phyloP scores from a whole-genome alignment of 306 rosid species.

The Quercus alba region DNA sequence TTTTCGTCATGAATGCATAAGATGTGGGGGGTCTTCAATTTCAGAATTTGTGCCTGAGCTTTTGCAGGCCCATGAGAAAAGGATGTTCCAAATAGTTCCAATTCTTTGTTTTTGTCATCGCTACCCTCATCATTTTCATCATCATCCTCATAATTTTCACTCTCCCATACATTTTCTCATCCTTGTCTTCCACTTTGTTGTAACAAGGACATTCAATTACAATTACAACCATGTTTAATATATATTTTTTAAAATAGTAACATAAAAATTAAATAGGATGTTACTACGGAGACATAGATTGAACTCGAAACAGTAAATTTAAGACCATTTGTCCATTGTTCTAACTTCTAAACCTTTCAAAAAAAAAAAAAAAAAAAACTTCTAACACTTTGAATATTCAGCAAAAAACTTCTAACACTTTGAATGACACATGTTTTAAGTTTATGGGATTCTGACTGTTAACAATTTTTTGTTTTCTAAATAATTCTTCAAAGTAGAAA shows the following conservation, averaged over 20 bases:
- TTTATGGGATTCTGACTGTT: neutral
- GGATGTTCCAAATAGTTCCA: constrained; percentile 31
- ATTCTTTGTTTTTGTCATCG: constrained; percentile 8
- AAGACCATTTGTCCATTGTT: too few relatives aligned
- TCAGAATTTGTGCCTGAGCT: constrained; percentile 30
- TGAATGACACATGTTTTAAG: too few relatives aligned
- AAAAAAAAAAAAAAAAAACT: too few relatives aligned
- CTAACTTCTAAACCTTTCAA: too few relatives aligned
- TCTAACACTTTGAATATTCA: too few relatives aligned
- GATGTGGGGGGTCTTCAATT: neutral
- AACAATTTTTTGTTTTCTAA: neutral
- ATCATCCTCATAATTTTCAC: neutral
- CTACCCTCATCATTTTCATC: neutral
- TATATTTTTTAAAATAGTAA: too few relatives aligned
- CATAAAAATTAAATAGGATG: too few relatives aligned
- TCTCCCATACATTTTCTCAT: constrained; percentile 1
- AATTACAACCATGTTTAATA: too few relatives aligned
- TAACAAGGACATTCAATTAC: neutral
- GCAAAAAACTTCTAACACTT: too few relatives aligned
- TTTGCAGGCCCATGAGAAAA: constrained; percentile 34
- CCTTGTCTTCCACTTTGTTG: neutral
- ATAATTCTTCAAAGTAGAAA: too few relatives aligned
- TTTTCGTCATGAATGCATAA: constrained; percentile 20
- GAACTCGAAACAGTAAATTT: too few relatives aligned
- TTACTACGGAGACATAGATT: too few relatives aligned